These are phyloP conservation scores for Pseudocercospora eumusae DNA, from an alignment of 2,329 filamentous ascomycete species.

Conservation along the genomic window DNA sequence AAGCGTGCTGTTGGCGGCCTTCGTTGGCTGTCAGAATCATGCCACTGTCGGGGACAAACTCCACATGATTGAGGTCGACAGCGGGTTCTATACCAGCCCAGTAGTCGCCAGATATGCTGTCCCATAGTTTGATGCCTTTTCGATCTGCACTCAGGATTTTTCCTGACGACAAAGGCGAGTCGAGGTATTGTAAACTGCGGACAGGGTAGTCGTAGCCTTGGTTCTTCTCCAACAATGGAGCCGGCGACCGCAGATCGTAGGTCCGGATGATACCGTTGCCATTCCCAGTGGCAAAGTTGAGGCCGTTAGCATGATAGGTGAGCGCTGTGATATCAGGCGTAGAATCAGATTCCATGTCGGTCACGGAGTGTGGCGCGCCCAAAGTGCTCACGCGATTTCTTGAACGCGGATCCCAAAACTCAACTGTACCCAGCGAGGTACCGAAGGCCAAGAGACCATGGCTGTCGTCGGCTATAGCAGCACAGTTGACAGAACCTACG, in stretches of 20 bases:
- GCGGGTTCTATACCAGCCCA: constrained; percentile 96
- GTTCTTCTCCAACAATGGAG: constrained; percentile 84
- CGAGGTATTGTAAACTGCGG: constrained; percentile 73
- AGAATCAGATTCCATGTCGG: constrained; percentile 35
- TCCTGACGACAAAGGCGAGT: constrained; percentile 49
- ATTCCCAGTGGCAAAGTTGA: constrained; percentile 84
- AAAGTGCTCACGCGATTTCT: constrained; percentile 79
- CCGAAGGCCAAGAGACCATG: constrained; percentile 93
- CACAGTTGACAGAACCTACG: constrained; percentile 83
- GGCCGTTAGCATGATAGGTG: constrained; percentile 78
- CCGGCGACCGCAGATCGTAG: constrained; percentile 86
- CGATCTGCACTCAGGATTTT: constrained; percentile 72
- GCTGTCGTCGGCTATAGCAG: constrained; percentile 80
- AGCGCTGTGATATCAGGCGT: constrained; percentile 76
- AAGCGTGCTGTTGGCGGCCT: constrained; percentile 89
- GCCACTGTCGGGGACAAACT: constrained; percentile 86
- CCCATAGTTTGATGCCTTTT: constrained; percentile 96
- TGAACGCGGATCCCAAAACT: constrained; percentile 92
- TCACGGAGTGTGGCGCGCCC: constrained; percentile 49
- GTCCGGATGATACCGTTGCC: constrained; percentile 84
- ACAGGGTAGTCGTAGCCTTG: constrained; percentile 95
- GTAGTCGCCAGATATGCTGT: constrained; percentile 74
- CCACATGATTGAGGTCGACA: constrained; percentile 92
- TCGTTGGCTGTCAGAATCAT: constrained; percentile 98
- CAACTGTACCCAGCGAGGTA: constrained; percentile 90